Base-by-base conservation (phyloP, 441 rosid species). In the Erodium texanum region DNA sequence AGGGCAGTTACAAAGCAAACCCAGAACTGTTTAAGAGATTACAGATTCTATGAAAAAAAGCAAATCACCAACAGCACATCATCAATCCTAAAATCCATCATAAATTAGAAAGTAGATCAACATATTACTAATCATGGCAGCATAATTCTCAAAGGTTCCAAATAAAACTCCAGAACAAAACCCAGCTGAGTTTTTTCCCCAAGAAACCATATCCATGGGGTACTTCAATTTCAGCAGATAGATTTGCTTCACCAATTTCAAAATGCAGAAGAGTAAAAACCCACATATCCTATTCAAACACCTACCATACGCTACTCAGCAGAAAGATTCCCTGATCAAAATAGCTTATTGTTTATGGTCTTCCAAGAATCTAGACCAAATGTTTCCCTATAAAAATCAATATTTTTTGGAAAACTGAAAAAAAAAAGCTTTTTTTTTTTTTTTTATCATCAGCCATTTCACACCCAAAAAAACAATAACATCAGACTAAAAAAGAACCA, bases 101-200 rank as follows among this genome's bases (percentile, higher is more conserved):
- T 54, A 54, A 54, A 54, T 54, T 54, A 54, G 61, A 19, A 54
- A 18, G 61, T 54, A 54, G 23, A 54, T 2, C 61, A 56, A 56
- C 24, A 20, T 56, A 19, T 56, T 19, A 20, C 62, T 20, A 19
- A 56, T 22, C 62, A 56, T 19, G 16, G 4, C 18, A 15, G 16
- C 6, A 7, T 19, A 56, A 19, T 56, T 19, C 24, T 19, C 62
- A 56, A 14, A 1, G 15, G 56, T 15, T n/a, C 56, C 18, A 36
- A 36, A 36, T 36, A 3, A 36, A 36, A 36, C 41, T 36, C 56
- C 3, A 48, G 16, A 45, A 48, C n/a, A 48, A 1, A 48, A 14
- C 3, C 56, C 56, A 48, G 18, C 56, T 15, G 56, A 48, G 56
- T 14, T 48, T 48, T 48, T 48, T 48, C 38, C 38, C 38, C 14